These are phyloP conservation scores for Ophioceras dolichostomum DNA, from an alignment of 2,329 filamentous ascomycete species.

Conservation along the genomic window DNA sequence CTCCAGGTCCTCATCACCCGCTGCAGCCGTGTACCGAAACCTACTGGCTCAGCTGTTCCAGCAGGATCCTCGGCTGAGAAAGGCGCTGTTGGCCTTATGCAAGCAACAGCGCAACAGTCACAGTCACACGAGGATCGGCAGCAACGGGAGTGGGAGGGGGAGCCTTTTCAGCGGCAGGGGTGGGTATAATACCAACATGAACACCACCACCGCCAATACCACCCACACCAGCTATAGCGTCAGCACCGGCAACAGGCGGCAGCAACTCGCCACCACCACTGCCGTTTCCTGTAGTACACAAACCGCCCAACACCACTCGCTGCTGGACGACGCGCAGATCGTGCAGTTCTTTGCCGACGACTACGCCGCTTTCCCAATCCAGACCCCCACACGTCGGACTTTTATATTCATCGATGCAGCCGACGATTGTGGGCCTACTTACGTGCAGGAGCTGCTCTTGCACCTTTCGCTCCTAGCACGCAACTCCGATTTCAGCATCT, in stretches of 20 bases:
- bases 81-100: conserved; percentile 8
- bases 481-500: conserved; percentile 20
- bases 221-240: background rate
- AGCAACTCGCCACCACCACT: background rate
- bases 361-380: conserved; percentile 14
- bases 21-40: conserved; percentile 14
- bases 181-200: background rate
- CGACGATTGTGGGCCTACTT: conserved; percentile 12
- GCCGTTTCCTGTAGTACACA: no score
- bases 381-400: conserved; percentile 13
- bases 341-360: conserved; percentile 19
- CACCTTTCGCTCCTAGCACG: conserved; percentile 15
- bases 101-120: background rate
- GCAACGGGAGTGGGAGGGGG: no score
- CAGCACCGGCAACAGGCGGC: no score
- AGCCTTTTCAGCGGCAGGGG: background rate
- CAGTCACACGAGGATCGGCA: no score
- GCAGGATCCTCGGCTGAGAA: conserved; percentile 16
- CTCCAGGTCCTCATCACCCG: no score
- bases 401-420: conserved; percentile 20
- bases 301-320: no score
- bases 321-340: conserved; percentile 15
- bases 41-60: conserved; percentile 16
- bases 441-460: conserved; percentile 14
- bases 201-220: background rate